Conservation (phyloP, 169 alveolate genomes). For the Blepharisma undulans region DNA sequence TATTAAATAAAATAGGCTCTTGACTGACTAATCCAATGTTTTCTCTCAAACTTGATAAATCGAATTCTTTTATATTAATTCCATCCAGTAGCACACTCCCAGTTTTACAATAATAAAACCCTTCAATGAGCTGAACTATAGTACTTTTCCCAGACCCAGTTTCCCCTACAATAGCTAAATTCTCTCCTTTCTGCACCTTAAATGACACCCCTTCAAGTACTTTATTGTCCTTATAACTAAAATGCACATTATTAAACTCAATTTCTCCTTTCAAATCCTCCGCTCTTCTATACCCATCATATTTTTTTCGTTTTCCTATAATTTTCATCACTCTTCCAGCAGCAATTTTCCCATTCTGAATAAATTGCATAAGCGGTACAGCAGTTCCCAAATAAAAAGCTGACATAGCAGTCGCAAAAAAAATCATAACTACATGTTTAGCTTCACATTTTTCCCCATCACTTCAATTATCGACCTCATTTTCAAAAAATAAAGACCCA, state of each 20-base stretch:
- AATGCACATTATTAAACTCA: not conserved
- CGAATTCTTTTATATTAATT: constrained; percentile 69
- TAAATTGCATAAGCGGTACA: constrained; percentile 7
- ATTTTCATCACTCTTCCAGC: constrained; percentile 15
- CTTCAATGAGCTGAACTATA: constrained; percentile 84
- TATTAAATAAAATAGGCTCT: constrained; percentile 70
- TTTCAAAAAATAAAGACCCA: not conserved
- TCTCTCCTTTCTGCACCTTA: not conserved
- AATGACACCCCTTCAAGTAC: constrained; percentile 22
- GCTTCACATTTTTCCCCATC: not conserved
- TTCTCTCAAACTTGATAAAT: constrained; percentile 67
- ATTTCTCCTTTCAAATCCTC: constrained; percentile 1
- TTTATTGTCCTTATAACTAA: constrained; percentile 34
- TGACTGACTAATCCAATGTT: constrained; percentile 73
- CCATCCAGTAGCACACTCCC: constrained; percentile 80
- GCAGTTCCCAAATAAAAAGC: not conserved
- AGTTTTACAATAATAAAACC: constrained; percentile 84
- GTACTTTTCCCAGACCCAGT: constrained; percentile 91
- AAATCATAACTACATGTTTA: not conserved
- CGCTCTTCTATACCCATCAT: not conserved
- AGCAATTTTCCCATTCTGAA: not conserved
- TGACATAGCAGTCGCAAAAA: constrained; percentile 10
- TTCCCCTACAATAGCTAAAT: constrained; percentile 2
- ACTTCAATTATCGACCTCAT: not conserved
- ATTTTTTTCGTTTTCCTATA: not conserved